These are phyloP conservation scores for Fusarium begoniae DNA, from an alignment of 2,329 filamentous ascomycete species.

Conservation along the genomic window DNA sequence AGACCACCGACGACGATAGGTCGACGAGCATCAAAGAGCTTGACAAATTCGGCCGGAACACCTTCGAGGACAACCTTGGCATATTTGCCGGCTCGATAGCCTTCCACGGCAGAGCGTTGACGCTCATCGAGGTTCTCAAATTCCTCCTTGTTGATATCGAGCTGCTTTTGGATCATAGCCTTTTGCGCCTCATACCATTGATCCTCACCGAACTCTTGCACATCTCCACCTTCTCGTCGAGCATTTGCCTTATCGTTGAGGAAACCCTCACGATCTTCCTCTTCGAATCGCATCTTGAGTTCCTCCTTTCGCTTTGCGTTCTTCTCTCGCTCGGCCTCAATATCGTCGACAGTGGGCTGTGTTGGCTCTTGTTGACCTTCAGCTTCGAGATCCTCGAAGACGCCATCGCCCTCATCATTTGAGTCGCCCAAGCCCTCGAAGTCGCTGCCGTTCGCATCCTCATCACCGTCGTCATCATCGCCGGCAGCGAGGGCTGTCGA, in stretches of 20 bases:
- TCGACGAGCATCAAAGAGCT: constrained; percentile 80
- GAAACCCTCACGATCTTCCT: constrained; percentile 97
- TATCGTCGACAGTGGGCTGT: constrained; percentile 56
- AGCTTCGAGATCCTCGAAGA: constrained; percentile 67
- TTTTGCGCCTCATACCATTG: constrained; percentile 99
- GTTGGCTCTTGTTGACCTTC: constrained; percentile 70
- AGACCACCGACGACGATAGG: constrained; percentile 93
- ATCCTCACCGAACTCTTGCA: constrained; percentile 92
- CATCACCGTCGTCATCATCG: constrained; percentile 43
- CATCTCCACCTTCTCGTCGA: constrained; percentile 71
- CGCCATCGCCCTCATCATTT: constrained; percentile 62
- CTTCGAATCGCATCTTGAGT: constrained; percentile 91
- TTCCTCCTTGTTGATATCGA: constrained; percentile 95
- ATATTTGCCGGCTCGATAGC: constrained; percentile 91
- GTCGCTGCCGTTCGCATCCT: constrained; percentile 58
- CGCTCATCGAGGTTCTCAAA: constrained; percentile 87
- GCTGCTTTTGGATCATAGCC: constrained; percentile 91
- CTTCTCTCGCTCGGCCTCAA: constrained; percentile 89
- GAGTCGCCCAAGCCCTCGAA: constrained; percentile 66
- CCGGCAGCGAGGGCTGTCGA: constrained; percentile 64
- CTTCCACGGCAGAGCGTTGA: constrained; percentile 86
- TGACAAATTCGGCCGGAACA: constrained; percentile 90
- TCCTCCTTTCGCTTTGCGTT: constrained; percentile 96
- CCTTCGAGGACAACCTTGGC: constrained; percentile 89
- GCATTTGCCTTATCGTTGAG: constrained; percentile 87